Evolutionary conservation across 2,329 filamentous ascomycete genomes (phyloP).

Genomic region (Amylocarpus encephaloides): DNA sequence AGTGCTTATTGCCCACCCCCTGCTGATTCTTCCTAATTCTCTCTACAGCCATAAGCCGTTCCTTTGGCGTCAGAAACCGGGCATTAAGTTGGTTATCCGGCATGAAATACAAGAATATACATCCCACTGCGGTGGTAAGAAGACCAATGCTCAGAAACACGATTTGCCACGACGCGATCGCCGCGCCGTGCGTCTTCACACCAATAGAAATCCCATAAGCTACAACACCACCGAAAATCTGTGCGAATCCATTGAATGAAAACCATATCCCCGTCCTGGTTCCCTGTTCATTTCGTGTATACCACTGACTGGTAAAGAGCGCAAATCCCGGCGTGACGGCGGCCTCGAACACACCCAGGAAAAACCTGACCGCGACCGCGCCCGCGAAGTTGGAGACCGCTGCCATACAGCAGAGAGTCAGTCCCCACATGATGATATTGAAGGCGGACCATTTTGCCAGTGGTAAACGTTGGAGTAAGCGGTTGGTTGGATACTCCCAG

Average conservation of each 20-base stretch:
- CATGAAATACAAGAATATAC: conserved; percentile 39
- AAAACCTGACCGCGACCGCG: conserved; percentile 58
- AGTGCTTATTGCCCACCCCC: conserved; percentile 48
- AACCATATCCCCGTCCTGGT: conserved; percentile 61
- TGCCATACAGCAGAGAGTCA: conserved; percentile 55
- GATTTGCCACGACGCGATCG: conserved; percentile 54
- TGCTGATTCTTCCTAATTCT: conserved; percentile 51
- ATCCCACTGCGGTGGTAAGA: conserved; percentile 36
- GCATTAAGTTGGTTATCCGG: conserved; percentile 40
- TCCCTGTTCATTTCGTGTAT: conserved; percentile 63
- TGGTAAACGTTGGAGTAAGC: conserved; percentile 45
- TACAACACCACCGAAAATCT: conserved; percentile 56
- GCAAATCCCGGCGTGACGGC: conserved; percentile 64
- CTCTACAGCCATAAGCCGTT: conserved; percentile 39
- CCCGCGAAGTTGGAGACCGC: conserved; percentile 54
- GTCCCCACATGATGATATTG: conserved; percentile 56
- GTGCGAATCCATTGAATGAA: conserved; percentile 57
- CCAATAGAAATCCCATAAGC: conserved; percentile 56
- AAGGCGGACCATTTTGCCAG: conserved; percentile 57
- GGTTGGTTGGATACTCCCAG: conserved; percentile 31
- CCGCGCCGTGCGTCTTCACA: conserved; percentile 43
- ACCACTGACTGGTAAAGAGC: conserved; percentile 65
- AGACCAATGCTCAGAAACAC: conserved; percentile 43
- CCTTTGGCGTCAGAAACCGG: conserved; percentile 38
- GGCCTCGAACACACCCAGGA: conserved; percentile 62